phyloP scores from a whole-genome alignment of 495 filamentous ascomycete genomes.

The Letharia columbiana region DNA sequence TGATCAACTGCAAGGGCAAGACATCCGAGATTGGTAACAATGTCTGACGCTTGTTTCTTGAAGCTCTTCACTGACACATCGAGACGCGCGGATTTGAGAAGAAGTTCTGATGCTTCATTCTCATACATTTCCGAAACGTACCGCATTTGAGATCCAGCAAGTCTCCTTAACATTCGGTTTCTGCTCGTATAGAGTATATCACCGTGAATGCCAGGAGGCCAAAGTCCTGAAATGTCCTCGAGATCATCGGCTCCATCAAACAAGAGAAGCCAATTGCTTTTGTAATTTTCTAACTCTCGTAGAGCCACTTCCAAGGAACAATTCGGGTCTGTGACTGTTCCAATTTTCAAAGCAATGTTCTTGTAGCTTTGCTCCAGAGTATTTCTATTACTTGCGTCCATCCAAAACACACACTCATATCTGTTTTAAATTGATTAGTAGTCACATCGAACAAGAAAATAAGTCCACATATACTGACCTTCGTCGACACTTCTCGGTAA shows the following conservation, averaged over 20 bases:
- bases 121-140: conserved; percentile 1
- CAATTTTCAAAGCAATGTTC: background rate
- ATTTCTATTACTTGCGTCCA: background rate
- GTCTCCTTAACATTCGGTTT: background rate
- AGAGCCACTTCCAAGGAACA: conserved; percentile 2
- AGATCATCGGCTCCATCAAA: conserved; percentile 4
- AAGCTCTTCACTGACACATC: conserved; percentile 3
- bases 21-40: conserved; percentile 1
- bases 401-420: too few relatives aligned
- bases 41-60: background rate
- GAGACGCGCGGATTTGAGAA: conserved; percentile 5
- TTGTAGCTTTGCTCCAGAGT: background rate
- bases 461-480: too few relatives aligned
- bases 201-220: background rate
- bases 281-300: background rate
- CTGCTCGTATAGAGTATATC: conserved; percentile 3
- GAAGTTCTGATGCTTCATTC: conserved; percentile 2
- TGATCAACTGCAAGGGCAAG: conserved; percentile 10
- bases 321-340: background rate
- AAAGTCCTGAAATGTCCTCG: background rate
- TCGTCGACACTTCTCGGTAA: too few relatives aligned
- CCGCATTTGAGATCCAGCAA: background rate
- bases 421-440: too few relatives aligned
- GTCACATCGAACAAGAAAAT: background rate
- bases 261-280: conserved; percentile 6